Conservation (phyloP, 306 rosid genomes). For the Pachyrhizus erosus region DNA sequence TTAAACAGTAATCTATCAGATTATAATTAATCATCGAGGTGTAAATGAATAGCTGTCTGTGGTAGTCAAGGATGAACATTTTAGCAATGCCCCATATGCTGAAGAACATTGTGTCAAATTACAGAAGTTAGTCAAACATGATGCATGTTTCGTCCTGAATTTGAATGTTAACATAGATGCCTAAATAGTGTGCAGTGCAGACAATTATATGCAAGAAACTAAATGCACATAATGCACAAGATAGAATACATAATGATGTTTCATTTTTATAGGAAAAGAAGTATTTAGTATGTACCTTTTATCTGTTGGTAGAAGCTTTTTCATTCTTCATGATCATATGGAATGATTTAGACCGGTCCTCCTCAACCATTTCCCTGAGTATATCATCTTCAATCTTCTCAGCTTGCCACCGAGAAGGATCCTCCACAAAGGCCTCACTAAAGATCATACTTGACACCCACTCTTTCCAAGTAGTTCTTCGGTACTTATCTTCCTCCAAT, state of each 20-base stretch:
- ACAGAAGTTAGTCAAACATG: neutral
- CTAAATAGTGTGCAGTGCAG: neutral
- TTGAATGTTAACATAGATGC: neutral
- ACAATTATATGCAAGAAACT: slow-evolving; percentile 6
- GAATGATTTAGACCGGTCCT: slow-evolving; percentile 75
- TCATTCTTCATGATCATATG: slow-evolving; percentile 96
- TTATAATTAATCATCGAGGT: neutral
- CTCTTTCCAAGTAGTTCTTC: slow-evolving; percentile 91
- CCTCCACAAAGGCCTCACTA: slow-evolving; percentile 92
- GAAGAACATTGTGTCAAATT: slow-evolving; percentile 1
- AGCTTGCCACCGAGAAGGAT: slow-evolving; percentile 88
- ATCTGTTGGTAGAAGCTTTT: slow-evolving; percentile 79
- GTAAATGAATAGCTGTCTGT: neutral
- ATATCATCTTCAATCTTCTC: slow-evolving; percentile 91
- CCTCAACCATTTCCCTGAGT: slow-evolving; percentile 85
- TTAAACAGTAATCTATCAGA: neutral
- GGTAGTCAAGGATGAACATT: neutral
- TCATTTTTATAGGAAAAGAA: neutral
- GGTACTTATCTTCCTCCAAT: slow-evolving; percentile 80
- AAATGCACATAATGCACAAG: neutral
- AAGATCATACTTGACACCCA: slow-evolving; percentile 97
- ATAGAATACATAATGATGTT: neutral
- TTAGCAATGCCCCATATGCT: too few relatives aligned
- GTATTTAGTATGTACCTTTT: slow-evolving; percentile 49
- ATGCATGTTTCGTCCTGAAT: slow-evolving; percentile 1